Conservation (phyloP, 257 asterid genomes). For the Penstemon eatonii region DNA sequence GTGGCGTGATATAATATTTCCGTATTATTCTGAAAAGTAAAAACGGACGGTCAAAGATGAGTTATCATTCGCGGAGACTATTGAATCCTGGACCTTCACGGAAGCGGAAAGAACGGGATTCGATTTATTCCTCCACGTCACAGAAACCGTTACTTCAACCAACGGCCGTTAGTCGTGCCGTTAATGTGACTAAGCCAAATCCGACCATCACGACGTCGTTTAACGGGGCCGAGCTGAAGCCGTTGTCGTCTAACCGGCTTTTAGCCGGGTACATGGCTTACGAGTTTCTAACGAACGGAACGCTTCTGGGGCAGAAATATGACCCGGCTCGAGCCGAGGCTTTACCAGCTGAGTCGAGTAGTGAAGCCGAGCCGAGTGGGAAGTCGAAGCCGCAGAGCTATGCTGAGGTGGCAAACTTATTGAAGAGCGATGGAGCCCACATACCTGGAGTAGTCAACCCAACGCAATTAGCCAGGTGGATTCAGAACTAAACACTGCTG, state of each 20-base stretch:
- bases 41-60: constrained; percentile 49
- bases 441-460: constrained; percentile 62
- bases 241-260: constrained; percentile 38
- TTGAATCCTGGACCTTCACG: constrained; percentile 40
- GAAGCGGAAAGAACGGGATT: constrained; percentile 51
- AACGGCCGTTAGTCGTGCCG: constrained; percentile 37
- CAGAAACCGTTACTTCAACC: constrained; percentile 32
- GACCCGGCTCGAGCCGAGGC: constrained; percentile 58
- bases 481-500: constrained; percentile 31
- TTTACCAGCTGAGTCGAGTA: constrained; percentile 2
- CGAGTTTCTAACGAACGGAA: constrained; percentile 55
- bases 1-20: constrained; percentile 22
- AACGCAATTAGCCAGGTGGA: constrained; percentile 51
- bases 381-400: constrained; percentile 39
- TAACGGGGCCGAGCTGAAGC: constrained; percentile 22
- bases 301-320: constrained; percentile 46
- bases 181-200: constrained; percentile 10
- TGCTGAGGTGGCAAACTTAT: constrained; percentile 49
- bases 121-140: constrained; percentile 32
- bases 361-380: constrained; percentile 28
- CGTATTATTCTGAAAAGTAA: not conserved
- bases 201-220: constrained; percentile 34
- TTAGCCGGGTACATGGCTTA: constrained; percentile 68
- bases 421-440: constrained; percentile 49
- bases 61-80: constrained; percentile 34